Evolutionary conservation across 192 early-diverging fungal species (phyloP).

Genomic region (Mortierella alpina): DNA sequence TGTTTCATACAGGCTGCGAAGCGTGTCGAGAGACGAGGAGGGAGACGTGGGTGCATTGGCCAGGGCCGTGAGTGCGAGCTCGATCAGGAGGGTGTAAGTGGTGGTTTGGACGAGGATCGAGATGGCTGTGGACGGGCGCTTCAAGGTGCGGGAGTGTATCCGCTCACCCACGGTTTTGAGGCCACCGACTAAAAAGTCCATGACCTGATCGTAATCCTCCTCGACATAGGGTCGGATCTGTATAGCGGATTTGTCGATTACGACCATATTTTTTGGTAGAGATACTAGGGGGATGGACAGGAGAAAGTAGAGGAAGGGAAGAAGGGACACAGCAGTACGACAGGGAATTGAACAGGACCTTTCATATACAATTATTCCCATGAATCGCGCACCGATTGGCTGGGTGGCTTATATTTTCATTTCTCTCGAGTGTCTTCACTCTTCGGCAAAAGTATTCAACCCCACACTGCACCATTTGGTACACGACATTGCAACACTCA

Average conservation of each 20-base stretch:
- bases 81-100: slow-evolving; percentile 18
- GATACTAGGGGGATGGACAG: not conserved
- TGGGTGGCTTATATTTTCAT: not conserved
- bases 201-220: slow-evolving; percentile 37
- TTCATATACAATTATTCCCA: not conserved
- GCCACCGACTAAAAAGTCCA: slow-evolving; percentile 14
- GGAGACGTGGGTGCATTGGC: not conserved
- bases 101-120: slow-evolving; percentile 21
- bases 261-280: not conserved
- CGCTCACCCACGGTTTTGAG: not conserved
- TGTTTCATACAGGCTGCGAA: not conserved
- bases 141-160: slow-evolving; percentile 2
- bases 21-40: not conserved
- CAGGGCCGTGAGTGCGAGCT: slow-evolving; percentile 13
- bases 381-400: not conserved
- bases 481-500: not conserved
- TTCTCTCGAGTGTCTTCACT: too few species aligned
- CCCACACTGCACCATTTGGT: not conserved
- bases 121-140: slow-evolving; percentile 7
- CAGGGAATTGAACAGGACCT: not conserved
- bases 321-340: slow-evolving; percentile 3
- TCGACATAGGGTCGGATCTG: slow-evolving; percentile 27
- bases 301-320: not conserved
- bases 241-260: slow-evolving; percentile 23
- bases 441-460: not conserved